phyloP scores from a whole-genome alignment of 306 rosid species.

The Neltuma alba region DNA sequence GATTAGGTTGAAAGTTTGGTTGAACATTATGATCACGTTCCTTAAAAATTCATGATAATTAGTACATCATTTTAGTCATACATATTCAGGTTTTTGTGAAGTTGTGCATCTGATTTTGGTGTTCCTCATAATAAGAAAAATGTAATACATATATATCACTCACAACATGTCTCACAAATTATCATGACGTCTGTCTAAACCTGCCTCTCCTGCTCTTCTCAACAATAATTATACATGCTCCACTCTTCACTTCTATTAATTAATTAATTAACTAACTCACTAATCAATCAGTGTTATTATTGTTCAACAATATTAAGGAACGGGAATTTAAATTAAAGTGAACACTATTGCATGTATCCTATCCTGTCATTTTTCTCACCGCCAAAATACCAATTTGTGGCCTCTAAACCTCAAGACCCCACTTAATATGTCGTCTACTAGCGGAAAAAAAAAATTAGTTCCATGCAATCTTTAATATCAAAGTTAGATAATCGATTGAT shows the following conservation, averaged over 20 bases:
- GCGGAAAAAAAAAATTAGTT: no score
- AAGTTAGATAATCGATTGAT: no score
- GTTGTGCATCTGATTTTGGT: slow-evolving; percentile 32
- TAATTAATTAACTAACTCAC: background rate
- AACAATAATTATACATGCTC: background rate
- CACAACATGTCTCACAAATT: slow-evolving; percentile 3
- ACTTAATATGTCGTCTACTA: background rate
- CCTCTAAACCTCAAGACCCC: no score
- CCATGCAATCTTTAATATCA: no score
- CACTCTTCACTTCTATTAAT: background rate
- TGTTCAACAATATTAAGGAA: background rate
- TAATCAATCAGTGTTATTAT: background rate
- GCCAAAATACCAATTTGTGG: no score
- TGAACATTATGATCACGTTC: background rate
- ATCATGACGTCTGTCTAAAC: slow-evolving; percentile 26
- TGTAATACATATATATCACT: background rate
- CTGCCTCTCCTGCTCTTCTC: slow-evolving; percentile 9
- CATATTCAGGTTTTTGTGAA: slow-evolving; percentile 27
- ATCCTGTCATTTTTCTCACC: background rate
- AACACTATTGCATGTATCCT: background rate
- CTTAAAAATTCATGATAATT: slow-evolving; percentile 29
- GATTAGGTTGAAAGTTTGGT: background rate
- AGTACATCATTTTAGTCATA: slow-evolving; percentile 37
- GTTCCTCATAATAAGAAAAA: slow-evolving; percentile 18
- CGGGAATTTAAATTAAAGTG: background rate